phyloP scores from a whole-genome alignment of 1,284 basidiomycete species.

The Sphagnurus paluster region DNA sequence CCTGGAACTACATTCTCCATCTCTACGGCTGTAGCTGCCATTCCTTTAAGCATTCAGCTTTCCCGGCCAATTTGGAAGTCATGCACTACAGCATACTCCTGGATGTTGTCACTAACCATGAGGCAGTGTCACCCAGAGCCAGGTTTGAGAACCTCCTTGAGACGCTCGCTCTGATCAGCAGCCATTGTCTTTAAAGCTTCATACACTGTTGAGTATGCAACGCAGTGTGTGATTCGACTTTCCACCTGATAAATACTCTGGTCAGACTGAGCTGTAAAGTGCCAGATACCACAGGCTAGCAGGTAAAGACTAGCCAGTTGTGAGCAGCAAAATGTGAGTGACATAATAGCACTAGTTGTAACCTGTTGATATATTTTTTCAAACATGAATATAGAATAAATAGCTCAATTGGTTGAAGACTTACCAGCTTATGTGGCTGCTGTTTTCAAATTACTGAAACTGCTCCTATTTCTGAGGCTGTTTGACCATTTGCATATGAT shows the following conservation, averaged over 20 bases:
- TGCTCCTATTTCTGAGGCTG: not conserved
- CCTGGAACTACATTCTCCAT: conserved; percentile 4
- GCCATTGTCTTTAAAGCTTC: conserved; percentile 15
- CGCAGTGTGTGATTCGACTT: conserved; percentile 15
- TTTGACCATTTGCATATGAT: conserved; percentile 1
- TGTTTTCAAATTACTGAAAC: not conserved
- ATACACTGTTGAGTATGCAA: conserved; percentile 14
- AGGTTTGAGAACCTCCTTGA: conserved; percentile 6
- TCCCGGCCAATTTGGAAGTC: conserved; percentile 21
- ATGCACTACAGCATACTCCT: conserved; percentile 20
- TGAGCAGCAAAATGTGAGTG: conserved; percentile 17
- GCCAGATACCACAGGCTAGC: conserved; percentile 19
- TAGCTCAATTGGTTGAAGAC: too few species aligned
- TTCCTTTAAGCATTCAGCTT: conserved; percentile 23
- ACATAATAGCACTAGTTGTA: conserved; percentile 18
- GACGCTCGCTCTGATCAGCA: conserved; percentile 6
- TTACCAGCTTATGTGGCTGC: conserved; percentile 5
- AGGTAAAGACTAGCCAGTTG: conserved; percentile 18
- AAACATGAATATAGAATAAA: not conserved
- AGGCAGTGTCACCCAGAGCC: not conserved
- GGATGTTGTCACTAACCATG: conserved; percentile 22
- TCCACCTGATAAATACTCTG: conserved; percentile 18
- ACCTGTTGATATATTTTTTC: conserved; percentile 10
- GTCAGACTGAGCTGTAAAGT: conserved; percentile 17
- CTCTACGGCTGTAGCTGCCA: conserved; percentile 16